phyloP scores from a whole-genome alignment of 129 eudicot genomes.

The Artemisia argyi region DNA sequence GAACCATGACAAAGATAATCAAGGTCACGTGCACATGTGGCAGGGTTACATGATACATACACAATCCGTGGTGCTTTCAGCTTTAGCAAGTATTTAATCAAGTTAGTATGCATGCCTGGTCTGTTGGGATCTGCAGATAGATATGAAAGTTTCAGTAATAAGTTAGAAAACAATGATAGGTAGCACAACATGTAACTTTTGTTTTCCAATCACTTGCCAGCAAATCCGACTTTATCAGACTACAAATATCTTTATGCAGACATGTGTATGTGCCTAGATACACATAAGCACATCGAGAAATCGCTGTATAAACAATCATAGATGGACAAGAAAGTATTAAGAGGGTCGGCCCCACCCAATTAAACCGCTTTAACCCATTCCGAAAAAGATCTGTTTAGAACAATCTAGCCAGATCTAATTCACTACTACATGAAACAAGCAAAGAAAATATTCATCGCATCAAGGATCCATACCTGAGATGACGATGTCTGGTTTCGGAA shows the following conservation, averaged over 20 bases:
- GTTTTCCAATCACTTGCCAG: background rate
- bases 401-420: background rate
- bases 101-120: constrained; percentile 94
- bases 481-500: constrained; percentile 85
- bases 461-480: constrained; percentile 56
- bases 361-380: too few relatives aligned
- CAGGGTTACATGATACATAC: constrained; percentile 95
- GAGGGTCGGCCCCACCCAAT: too few relatives aligned
- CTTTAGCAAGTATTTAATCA: constrained; percentile 74
- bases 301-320: too few relatives aligned
- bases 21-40: constrained; percentile 98
- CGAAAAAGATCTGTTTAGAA: too few relatives aligned
- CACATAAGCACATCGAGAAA: too few relatives aligned
- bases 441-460: background rate
- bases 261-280: background rate
- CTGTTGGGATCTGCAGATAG: constrained; percentile 82
- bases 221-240: background rate
- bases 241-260: background rate
- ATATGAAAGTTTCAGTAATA: background rate
- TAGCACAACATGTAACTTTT: background rate
- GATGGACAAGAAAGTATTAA: background rate
- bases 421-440: constrained; percentile 8
- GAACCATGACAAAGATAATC: constrained; percentile 94
- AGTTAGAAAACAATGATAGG: background rate
- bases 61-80: constrained; percentile 66